Percentiles rank a stretch among this genome's conserved stretches.
Evolutionary conservation across 306 rosid genomes (phyloP).

Genomic region (Vigna nakashimae): DNA sequence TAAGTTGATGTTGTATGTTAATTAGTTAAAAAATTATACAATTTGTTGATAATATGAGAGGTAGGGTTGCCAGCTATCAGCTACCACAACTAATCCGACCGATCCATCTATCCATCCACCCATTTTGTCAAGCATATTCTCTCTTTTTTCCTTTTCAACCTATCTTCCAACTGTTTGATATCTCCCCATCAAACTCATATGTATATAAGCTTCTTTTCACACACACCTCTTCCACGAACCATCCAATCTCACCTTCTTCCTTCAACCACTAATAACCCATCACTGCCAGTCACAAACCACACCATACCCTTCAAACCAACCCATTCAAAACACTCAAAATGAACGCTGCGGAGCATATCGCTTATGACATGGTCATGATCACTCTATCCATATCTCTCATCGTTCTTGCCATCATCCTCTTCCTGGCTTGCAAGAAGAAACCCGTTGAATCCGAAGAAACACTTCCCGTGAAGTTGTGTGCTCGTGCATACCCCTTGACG

Average conservation of each 20-base stretch:
- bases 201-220: constrained; percentile 41
- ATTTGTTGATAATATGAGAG: background rate
- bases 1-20: no score
- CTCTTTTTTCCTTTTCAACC: constrained; percentile 30
- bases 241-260: constrained; percentile 7
- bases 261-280: constrained; percentile 1
- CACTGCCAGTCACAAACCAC: background rate
- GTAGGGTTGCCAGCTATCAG: constrained; percentile 60
- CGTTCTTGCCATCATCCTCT: constrained; percentile 56
- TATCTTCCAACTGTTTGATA: constrained; percentile 27
- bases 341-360: constrained; percentile 54
- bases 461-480: constrained; percentile 52
- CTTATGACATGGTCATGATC: constrained; percentile 57
- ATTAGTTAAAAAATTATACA: background rate
- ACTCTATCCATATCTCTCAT: constrained; percentile 56
- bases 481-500: constrained; percentile 58
- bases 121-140: constrained; percentile 43
- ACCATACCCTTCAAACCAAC: background rate
- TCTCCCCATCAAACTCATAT: constrained; percentile 11
- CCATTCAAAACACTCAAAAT: constrained; percentile 31
- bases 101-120: constrained; percentile 32
- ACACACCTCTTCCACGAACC: constrained; percentile 34
- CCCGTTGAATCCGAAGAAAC: constrained; percentile 62
- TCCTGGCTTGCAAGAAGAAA: constrained; percentile 61
- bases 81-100: constrained; percentile 62